Conservation (phyloP, 2,329 filamentous ascomycete species). For the Diaporthe capsici region DNA sequence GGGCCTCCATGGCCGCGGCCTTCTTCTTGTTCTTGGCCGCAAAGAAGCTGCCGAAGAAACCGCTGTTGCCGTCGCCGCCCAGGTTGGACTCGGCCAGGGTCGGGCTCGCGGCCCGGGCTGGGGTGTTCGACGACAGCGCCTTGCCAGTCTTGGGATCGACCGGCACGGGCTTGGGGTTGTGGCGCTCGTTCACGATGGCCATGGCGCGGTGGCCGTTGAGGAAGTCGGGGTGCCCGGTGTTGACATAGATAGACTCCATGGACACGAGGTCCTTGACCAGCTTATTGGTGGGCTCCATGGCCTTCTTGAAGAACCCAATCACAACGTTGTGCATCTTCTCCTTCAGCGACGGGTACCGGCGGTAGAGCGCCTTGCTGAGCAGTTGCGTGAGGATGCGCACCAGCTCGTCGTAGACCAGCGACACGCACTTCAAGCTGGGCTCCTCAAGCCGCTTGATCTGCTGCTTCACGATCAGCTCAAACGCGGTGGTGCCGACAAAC, state of each 20-base stretch:
- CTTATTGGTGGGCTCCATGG: constrained; percentile 98
- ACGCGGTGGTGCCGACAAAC: constrained; percentile 98
- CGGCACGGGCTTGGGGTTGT: constrained; percentile 89
- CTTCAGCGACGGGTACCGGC: constrained; percentile 93
- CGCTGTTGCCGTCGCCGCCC: constrained; percentile 70
- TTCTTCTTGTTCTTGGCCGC: constrained; percentile 99
- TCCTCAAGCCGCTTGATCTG: constrained; percentile 98
- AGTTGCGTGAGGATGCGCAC: constrained; percentile 95
- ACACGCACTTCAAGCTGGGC: constrained; percentile 96
- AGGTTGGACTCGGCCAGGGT: constrained; percentile 68
- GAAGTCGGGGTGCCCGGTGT: constrained; percentile 98
- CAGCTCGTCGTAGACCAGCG: constrained; percentile 95
- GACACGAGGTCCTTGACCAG: constrained; percentile 91
- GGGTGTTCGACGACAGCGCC: constrained; percentile 77
- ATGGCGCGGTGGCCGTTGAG: constrained; percentile 93
- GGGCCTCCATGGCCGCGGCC: constrained; percentile 99
- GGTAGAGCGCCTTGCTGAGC: constrained; percentile 89
- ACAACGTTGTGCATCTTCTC: constrained; percentile 97
- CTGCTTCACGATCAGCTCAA: constrained; percentile 98
- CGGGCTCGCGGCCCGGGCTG: constrained; percentile 82
- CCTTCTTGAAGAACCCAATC: constrained; percentile 96
- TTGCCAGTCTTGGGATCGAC: constrained; percentile 99
- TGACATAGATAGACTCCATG: constrained; percentile 98
- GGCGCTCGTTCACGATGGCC: constrained; percentile 96
- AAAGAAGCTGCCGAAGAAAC: constrained; percentile 99